Conservation (phyloP, 495 filamentous ascomycete species). For the Neurospora sp. region DNA sequence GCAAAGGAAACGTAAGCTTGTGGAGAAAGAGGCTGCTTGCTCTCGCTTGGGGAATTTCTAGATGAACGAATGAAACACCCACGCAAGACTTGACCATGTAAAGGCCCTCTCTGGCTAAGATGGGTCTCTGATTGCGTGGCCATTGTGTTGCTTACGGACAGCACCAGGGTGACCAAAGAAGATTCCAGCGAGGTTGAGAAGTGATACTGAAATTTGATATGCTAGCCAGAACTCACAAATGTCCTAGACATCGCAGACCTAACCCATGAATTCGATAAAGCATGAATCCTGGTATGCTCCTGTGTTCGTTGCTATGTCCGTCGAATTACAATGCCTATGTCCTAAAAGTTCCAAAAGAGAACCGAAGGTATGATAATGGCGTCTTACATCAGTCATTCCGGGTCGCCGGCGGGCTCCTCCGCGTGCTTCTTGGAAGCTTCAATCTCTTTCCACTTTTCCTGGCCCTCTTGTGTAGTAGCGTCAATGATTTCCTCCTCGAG, state of each 20-base stretch:
- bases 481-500: slow-evolving; percentile 90
- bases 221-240: neutral
- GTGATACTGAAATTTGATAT: neutral
- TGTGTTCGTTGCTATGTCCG: neutral
- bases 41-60: neutral
- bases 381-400: slow-evolving; percentile 15
- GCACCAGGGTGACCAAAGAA: neutral
- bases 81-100: neutral
- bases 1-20: neutral
- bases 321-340: neutral
- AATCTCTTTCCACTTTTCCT: slow-evolving; percentile 64
- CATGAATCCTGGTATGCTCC: neutral
- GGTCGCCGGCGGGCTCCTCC: slow-evolving; percentile 19
- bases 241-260: neutral
- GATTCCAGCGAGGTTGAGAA: neutral
- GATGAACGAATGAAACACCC: neutral
- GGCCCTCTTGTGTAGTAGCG: slow-evolving; percentile 86
- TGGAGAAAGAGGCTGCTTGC: neutral
- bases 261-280: neutral
- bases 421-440: slow-evolving; percentile 42
- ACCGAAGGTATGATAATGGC: neutral
- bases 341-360: neutral
- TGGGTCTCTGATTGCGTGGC: neutral
- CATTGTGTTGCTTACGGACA: neutral
- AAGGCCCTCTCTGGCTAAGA: neutral